phyloP scores from a whole-genome alignment of 2,329 filamentous ascomycete genomes.

The Talaromyces piceae region DNA sequence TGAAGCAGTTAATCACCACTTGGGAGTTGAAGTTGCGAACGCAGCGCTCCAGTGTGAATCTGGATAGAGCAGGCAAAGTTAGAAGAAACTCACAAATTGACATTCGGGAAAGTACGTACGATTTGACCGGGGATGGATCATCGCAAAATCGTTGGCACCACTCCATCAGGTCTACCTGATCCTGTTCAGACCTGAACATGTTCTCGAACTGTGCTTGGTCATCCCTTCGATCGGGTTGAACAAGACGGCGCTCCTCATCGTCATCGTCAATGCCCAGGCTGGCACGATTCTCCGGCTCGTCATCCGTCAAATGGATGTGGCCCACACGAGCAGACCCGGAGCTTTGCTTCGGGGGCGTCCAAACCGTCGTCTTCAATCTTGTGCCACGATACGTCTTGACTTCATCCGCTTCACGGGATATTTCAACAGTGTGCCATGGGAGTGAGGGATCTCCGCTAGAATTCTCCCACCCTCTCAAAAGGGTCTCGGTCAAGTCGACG shows the following conservation, averaged over 20 bases:
- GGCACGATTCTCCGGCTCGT: neutral
- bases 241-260: neutral
- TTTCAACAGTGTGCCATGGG: slow-evolving; percentile 12
- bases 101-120: slow-evolving; percentile 21
- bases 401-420: slow-evolving; percentile 19
- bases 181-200: neutral
- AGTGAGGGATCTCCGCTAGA: neutral
- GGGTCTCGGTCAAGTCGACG: slow-evolving; percentile 17
- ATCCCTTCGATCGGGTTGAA: neutral
- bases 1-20: slow-evolving; percentile 21
- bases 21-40: slow-evolving; percentile 23
- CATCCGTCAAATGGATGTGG: neutral
- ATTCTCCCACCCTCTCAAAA: slow-evolving; percentile 14
- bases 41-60: slow-evolving; percentile 25
- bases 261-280: neutral
- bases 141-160: slow-evolving; percentile 33
- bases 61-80: slow-evolving; percentile 7
- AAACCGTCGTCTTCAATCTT: slow-evolving; percentile 12
- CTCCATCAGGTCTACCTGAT: slow-evolving; percentile 12
- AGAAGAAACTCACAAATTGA: too few relatives aligned
- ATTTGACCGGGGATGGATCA: slow-evolving; percentile 29
- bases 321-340: slow-evolving; percentile 7
- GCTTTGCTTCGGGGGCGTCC: slow-evolving; percentile 5
- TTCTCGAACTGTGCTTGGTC: neutral
- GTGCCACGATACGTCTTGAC: slow-evolving; percentile 21